Evolutionary conservation across 345 rosid genomes (phyloP).

Genomic region (Aquilaria yunnanensis): DNA sequence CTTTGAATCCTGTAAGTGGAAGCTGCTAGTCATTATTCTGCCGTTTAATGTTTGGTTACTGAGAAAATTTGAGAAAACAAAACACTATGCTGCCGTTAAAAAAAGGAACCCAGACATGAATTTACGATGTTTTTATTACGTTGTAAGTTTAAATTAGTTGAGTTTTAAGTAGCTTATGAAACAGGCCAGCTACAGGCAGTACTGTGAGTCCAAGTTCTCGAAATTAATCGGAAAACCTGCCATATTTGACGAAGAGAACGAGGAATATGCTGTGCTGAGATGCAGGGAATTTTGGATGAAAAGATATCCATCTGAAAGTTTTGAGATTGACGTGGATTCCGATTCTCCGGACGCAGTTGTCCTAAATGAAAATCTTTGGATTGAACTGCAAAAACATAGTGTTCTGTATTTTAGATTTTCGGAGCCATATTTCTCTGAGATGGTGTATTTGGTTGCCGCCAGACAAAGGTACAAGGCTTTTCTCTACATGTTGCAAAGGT

Average conservation of each 20-base stretch:
- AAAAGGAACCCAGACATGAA: not conserved
- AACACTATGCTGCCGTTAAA: not conserved
- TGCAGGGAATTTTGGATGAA: conserved; percentile 56
- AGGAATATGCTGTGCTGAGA: conserved; percentile 70
- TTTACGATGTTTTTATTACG: not conserved
- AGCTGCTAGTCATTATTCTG: conserved; percentile 3
- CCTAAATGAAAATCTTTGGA: conserved; percentile 32
- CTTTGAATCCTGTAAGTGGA: conserved; percentile 81
- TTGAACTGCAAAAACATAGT: conserved; percentile 45
- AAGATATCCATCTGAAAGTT: conserved; percentile 58
- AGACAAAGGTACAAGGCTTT: conserved; percentile 74
- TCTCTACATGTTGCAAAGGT: conserved; percentile 43
- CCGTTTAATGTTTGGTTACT: conserved; percentile 20
- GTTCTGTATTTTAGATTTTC: conserved; percentile 45
- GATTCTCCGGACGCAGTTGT: conserved; percentile 20
- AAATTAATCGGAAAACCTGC: conserved; percentile 71
- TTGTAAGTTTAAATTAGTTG: not conserved
- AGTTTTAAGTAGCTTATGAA: too few species aligned
- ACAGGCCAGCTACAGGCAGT: conserved; percentile 60
- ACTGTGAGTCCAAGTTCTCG: conserved; percentile 72
- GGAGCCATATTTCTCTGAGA: conserved; percentile 59
- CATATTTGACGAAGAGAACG: conserved; percentile 65
- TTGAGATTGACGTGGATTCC: conserved; percentile 56
- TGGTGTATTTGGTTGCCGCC: conserved; percentile 64
- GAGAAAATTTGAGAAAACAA: conserved; percentile 17